Percentiles rank a stretch among this genome's conserved stretches.
These are phyloP conservation scores for Prillingera fragicola DNA, from an alignment of 1,284 basidiomycete species.

Conservation along the genomic window DNA sequence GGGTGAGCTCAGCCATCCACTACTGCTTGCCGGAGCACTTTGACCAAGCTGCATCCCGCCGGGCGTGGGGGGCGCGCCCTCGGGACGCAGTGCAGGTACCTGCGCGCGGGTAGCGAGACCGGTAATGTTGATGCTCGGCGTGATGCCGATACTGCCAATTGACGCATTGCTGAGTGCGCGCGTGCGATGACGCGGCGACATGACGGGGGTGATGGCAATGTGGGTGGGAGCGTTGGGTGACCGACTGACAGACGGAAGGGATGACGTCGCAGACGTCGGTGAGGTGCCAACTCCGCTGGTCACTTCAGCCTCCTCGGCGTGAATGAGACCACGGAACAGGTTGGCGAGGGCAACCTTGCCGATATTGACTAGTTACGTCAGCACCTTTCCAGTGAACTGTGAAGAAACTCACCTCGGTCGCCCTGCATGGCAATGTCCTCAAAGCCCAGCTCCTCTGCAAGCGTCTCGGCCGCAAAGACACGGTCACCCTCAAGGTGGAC, in stretches of 20 bases:
- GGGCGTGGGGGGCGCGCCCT: constrained; percentile 19
- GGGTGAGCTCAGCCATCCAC: constrained; percentile 26
- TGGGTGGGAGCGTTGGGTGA: constrained; percentile 29
- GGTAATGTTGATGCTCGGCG: constrained; percentile 52
- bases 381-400: constrained; percentile 29
- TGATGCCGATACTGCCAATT: constrained; percentile 21
- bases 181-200: constrained; percentile 28
- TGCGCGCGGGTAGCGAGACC: constrained; percentile 63
- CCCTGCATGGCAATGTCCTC: constrained; percentile 62
- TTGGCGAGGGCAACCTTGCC: constrained; percentile 48
- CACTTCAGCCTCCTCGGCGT: constrained; percentile 43
- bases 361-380: constrained; percentile 43
- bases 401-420: constrained; percentile 64
- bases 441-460: constrained; percentile 81
- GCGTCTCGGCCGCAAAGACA: constrained; percentile 91
- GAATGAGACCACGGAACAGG: constrained; percentile 44
- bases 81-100: constrained; percentile 50
- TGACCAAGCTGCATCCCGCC: too few relatives aligned
- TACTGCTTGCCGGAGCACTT: constrained; percentile 23
- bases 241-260: constrained; percentile 28
- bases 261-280: constrained; percentile 17
- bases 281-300: constrained; percentile 8
- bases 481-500: constrained; percentile 75
- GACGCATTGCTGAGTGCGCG: constrained; percentile 25
- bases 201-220: constrained; percentile 36